Base-by-base conservation (phyloP, 345 rosid genomes). In the Salix arbutifolia region DNA sequence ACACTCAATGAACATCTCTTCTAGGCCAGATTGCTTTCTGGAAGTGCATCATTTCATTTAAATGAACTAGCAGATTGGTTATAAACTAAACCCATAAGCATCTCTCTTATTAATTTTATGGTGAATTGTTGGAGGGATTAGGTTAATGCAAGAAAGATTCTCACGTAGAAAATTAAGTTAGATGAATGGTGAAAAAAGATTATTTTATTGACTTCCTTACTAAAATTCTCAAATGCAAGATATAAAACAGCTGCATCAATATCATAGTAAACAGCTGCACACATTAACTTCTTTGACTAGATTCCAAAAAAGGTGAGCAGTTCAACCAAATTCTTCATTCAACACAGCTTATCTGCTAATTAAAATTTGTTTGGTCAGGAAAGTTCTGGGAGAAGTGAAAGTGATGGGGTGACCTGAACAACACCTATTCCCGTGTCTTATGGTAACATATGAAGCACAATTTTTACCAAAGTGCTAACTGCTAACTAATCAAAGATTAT, bases 181-280 rank as follows among this genome's bases (percentile, higher is more conserved):
- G 83, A 80, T 48, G 71, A 77, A 81, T 66, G 83, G 76, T 25
- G 74, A 53, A 35, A 65, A 30, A 38, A 17, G 74, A 65, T 28
- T 73, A 26, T 26, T 74, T 76, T 61, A 23, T 65, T 23, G 48
- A 81, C 62, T 81, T 80, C 79, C 90, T 82, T 84, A 80, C 86
- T 83, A 87, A 84, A 78, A 69, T 76, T 79, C 28, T 73, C 88
- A 88, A 75, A 85, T 74, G 88, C 89, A 87, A 80, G 84, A 85
- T 60, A 78, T 77, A 81, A 84, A 84, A 80, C 82, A 89, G 87
- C 87, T 72, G 65, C 76, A 81, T n/a, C n/a, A n/a, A n/a, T n/a
- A n/a, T n/a, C n/a, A n/a, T n/a, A n/a, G n/a, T n/a, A 84, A 84
- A 80, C 82, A 89, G 87, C 87, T 72, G 65, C 76, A 81, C 11